Base-by-base conservation (phyloP, 2,329 filamentous ascomycete genomes). In the Niveomyces coronatus region DNA sequence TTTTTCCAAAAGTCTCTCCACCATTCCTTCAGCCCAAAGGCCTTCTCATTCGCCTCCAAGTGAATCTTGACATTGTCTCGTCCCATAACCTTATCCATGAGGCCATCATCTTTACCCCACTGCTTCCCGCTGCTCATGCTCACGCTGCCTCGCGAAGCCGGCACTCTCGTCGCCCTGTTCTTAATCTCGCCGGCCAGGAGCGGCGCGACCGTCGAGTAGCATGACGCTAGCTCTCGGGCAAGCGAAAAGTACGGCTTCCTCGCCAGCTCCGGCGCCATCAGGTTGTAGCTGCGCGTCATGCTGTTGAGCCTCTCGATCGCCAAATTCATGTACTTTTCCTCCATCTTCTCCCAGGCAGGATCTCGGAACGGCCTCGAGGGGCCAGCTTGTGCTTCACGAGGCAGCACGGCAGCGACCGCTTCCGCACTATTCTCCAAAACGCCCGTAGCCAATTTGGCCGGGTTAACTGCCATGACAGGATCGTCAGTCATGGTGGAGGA, bases 161-260 rank as follows among this genome's bases (percentile, higher is more conserved):
- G 64, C 35, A 68, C 63, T 31, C 58, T 53, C 1, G 61, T 55
- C 4, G 85, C 84, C 15, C 86, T 69, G 19, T 83, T 71, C 41
- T 71, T 70, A 43, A 96, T 91, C 44, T 79, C 79, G 2, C 71
- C 67, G 0, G 86, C 75, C 4, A 96, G 59, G 32, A 71, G 65
- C 0, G 86, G 86, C 6, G 89, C 89, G 2, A 94, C 80, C 43
- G 94, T 88, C 1, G 86, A 82, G 53, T 79, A 96, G 55, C 88
- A 95, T 3, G 74, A 68, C 20, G 70, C 71, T 13, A 96, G 68
- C 60, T 98, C 91, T 34, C 89, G 76, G 31, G 87, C 76, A 7
- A 96, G 74, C 3, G 71, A 79, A 53, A 86, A 87, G 58, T 96
- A 96, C 0, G 89, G 85, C 58, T 94, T 94, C 61, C 91, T 93